Evolutionary conservation across 1,284 basidiomycete species (phyloP).

Genomic region (Rhodofomes roseus): DNA sequence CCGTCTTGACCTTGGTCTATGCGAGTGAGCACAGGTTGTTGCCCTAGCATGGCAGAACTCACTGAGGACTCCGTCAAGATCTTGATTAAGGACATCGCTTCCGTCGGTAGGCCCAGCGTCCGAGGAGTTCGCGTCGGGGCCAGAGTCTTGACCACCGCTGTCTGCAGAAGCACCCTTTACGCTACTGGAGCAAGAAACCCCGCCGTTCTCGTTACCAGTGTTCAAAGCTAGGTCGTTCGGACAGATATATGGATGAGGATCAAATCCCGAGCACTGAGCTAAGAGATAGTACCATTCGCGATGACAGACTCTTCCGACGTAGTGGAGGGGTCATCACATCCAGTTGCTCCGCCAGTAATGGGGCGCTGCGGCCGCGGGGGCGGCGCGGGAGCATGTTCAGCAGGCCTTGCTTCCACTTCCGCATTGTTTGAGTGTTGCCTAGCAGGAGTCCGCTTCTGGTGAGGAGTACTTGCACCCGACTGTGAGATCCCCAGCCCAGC

Average conservation of each 20-base stretch:
- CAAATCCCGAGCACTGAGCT: no score
- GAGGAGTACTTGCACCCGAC: background rate
- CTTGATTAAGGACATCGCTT: background rate
- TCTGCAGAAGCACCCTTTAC: constrained; percentile 10
- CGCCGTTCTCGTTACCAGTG: constrained; percentile 7
- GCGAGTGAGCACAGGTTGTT: background rate
- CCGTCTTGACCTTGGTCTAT: background rate
- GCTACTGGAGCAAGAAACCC: constrained; percentile 7
- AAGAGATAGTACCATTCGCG: background rate
- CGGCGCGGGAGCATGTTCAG: background rate
- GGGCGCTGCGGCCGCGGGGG: background rate
- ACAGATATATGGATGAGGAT: no score
- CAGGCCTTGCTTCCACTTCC: background rate
- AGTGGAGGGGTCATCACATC: background rate
- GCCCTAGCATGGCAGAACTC: background rate
- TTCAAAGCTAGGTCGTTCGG: background rate
- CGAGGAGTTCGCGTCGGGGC: constrained; percentile 4
- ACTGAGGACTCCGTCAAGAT: background rate
- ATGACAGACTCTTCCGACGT: background rate
- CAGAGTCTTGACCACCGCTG: background rate
- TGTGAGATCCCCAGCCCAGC: background rate
- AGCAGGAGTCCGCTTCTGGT: background rate
- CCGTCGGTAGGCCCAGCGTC: constrained; percentile 7
- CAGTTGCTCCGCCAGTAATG: background rate
- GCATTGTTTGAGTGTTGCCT: background rate